These are phyloP conservation scores for Tetrahymena elliotti DNA, from an alignment of 73 alveolate genomes.

Conservation along the genomic window DNA sequence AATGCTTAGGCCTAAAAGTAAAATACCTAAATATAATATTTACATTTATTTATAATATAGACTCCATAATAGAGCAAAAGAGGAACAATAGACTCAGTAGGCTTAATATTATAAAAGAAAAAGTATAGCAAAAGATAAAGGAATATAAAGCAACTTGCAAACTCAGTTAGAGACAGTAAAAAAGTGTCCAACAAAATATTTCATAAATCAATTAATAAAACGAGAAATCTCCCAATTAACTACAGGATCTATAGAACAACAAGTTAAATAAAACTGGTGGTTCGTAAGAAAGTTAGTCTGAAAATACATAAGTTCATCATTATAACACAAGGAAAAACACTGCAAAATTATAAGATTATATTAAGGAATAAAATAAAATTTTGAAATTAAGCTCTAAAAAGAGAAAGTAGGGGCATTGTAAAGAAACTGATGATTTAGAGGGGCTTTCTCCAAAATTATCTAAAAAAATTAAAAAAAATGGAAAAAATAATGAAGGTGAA, in stretches of 20 bases:
- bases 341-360: background rate
- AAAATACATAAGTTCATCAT: background rate
- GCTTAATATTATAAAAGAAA: background rate
- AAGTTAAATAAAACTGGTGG: background rate
- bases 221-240: background rate
- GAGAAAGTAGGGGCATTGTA: background rate
- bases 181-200: background rate
- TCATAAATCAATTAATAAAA: background rate
- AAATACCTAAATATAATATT: background rate
- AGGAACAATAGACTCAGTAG: background rate
- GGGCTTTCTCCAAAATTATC: background rate
- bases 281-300: background rate
- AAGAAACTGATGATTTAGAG: background rate
- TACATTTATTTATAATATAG: background rate
- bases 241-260: background rate
- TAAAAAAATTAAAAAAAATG: background rate
- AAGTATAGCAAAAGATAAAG: background rate
- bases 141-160: background rate
- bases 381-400: background rate
- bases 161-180: background rate
- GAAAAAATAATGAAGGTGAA: background rate
- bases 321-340: background rate
- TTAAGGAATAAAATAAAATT: background rate
- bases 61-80: background rate
- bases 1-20: background rate